Conservation (phyloP, 2,329 filamentous ascomycete genomes). For the Fusarium algeriense region DNA sequence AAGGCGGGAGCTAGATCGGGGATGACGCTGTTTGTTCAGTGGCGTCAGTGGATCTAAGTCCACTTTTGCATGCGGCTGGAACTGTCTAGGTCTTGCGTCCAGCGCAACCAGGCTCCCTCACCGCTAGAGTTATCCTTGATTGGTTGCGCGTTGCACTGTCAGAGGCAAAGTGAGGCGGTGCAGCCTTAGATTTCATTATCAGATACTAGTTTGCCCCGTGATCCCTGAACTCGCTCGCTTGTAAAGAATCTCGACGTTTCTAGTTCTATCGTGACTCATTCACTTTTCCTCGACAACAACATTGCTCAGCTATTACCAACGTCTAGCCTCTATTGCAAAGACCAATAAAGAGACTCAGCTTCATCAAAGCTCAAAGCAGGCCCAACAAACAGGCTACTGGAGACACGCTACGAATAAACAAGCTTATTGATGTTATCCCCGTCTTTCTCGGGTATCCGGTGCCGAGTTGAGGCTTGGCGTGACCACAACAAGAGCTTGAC, state of each 20-base stretch:
- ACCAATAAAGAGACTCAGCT: constrained; percentile 5
- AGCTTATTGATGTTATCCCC: constrained; percentile 34
- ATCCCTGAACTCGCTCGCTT: constrained; percentile 13
- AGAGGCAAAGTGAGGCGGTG: constrained; percentile 43
- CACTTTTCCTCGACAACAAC: neutral
- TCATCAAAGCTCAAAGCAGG: constrained; percentile 5
- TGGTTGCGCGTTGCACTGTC: constrained; percentile 7
- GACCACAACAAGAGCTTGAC: neutral
- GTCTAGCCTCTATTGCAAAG: neutral
- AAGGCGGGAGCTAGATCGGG: constrained; percentile 27
- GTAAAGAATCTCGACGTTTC: constrained; percentile 16
- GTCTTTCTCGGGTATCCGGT: constrained; percentile 28
- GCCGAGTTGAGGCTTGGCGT: constrained; percentile 34
- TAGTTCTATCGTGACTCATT: constrained; percentile 17
- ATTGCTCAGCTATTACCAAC: no score
- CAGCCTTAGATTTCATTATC: constrained; percentile 1
- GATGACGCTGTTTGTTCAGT: constrained; percentile 34
- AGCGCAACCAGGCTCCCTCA: no score
- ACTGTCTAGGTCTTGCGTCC: neutral
- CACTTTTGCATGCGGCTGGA: constrained; percentile 14
- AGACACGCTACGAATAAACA: constrained; percentile 17
- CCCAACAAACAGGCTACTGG: constrained; percentile 40
- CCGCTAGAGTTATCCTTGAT: constrained; percentile 15
- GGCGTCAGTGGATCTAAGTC: constrained; percentile 30
- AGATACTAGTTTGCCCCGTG: constrained; percentile 6